Evolutionary conservation across 2,329 filamentous ascomycete species (phyloP), one percentile per base, ranked within the genome.

Genomic region (Hymenoscyphus albidus): DNA sequence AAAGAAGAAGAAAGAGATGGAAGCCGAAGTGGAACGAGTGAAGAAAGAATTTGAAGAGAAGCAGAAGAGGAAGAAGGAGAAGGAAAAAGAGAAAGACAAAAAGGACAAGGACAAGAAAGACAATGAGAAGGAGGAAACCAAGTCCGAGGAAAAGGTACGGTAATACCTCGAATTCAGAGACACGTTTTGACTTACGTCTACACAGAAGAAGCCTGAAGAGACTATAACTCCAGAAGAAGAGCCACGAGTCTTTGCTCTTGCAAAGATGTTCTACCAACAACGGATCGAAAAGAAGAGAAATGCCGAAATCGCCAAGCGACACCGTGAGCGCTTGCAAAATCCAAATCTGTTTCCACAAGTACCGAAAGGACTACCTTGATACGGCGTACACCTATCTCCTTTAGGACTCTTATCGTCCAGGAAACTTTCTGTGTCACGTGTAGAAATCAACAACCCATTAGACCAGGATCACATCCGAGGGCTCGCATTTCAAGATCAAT

Each of bases 201-300:
- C 22, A 14, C 32, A 75, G 72, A 74, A 73, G 51, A 73, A 71
- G 12, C 5, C 68, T 16, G 71, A 72, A 9, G 68, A 65, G 40
- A 10, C 58, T 14, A 54, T 27, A 44, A 59, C 60, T 32, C 61
- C 61, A 18, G 88, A 91, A 66, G 87, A 91, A 66, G 88, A 89
- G 64, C 89, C 92, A 22, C 86, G 94, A 54, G 84, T 96, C 2
- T 99, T 95, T 78, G 86, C 90, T 69, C 81, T 97, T 65, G 90
- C 94, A 74, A 93, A 88, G 90, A 84, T 87, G 32, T 97, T 99
- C 77, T 96, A 92, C 75, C 89, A 94, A 71, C 91, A 93, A 79
- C 87, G 95, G 16, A 76, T 97, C 60, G 87, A 92, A 75, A 90
- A 89, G 74, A 88, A 93, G 74, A 85, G 88, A 55, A 90, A 91